Evolutionary conservation across 176 grass and related monocot species (phyloP).

Genomic region (Ananas comosus): DNA sequence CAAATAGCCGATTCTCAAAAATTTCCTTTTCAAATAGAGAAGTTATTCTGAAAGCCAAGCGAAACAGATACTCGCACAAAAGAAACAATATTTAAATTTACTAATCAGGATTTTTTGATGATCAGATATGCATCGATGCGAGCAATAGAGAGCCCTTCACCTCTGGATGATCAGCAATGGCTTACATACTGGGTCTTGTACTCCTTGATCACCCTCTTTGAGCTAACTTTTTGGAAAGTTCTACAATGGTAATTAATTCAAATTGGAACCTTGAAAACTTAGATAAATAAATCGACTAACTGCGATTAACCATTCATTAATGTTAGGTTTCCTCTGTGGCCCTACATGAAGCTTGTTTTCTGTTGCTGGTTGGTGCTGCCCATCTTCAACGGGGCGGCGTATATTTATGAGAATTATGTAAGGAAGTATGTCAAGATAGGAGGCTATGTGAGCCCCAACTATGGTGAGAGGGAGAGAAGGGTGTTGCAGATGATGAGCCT

Average conservation of each 20-base stretch:
- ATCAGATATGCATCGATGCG: slow-evolving; percentile 75
- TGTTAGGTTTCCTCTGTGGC: slow-evolving; percentile 79
- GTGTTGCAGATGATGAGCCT: slow-evolving; percentile 90
- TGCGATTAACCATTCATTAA: background rate
- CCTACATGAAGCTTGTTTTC: slow-evolving; percentile 83
- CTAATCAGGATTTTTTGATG: background rate
- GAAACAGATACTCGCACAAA: background rate
- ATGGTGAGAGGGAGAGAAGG: slow-evolving; percentile 58
- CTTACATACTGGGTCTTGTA: slow-evolving; percentile 94
- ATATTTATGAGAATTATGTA: slow-evolving; percentile 75
- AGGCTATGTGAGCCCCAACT: slow-evolving; percentile 45
- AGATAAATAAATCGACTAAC: background rate
- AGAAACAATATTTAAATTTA: background rate
- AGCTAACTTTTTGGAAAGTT: slow-evolving; percentile 78
- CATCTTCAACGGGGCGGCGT: slow-evolving; percentile 89
- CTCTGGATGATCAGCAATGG: slow-evolving; percentile 95
- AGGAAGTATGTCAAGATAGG: slow-evolving; percentile 86
- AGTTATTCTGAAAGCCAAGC: background rate
- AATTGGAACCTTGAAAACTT: background rate
- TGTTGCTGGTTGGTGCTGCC: slow-evolving; percentile 96
- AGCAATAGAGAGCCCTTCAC: slow-evolving; percentile 88
- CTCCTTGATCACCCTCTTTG: slow-evolving; percentile 87
- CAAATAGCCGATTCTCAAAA: background rate
- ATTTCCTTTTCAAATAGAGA: background rate
- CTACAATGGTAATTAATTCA: slow-evolving; percentile 49